These are phyloP conservation scores for Aspergillus eucalypticola DNA, from an alignment of 2,329 filamentous ascomycete genomes.

Conservation along the genomic window DNA sequence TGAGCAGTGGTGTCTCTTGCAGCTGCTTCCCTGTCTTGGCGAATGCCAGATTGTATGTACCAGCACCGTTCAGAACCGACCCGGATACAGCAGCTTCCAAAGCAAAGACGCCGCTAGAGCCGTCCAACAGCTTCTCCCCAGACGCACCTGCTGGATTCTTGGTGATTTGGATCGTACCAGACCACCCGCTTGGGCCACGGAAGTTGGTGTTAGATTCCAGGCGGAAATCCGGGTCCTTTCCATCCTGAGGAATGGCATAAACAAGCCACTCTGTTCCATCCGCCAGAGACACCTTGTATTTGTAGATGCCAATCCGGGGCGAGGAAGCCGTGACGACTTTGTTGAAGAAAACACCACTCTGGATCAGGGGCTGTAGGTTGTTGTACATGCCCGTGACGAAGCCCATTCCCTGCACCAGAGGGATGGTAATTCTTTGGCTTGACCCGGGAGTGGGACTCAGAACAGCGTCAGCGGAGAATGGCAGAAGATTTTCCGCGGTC, in stretches of 20 bases:
- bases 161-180: slow-evolving; percentile 77
- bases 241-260: slow-evolving; percentile 66
- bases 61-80: slow-evolving; percentile 55
- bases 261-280: slow-evolving; percentile 77
- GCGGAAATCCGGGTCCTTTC: slow-evolving; percentile 65
- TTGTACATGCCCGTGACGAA: slow-evolving; percentile 79
- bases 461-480: slow-evolving; percentile 67
- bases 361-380: slow-evolving; percentile 69
- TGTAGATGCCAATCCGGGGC: slow-evolving; percentile 66
- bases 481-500: slow-evolving; percentile 54
- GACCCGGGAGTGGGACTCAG: slow-evolving; percentile 58
- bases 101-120: slow-evolving; percentile 73
- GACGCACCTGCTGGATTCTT: slow-evolving; percentile 65
- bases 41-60: slow-evolving; percentile 74
- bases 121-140: slow-evolving; percentile 71
- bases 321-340: slow-evolving; percentile 58
- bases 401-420: slow-evolving; percentile 84
- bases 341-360: slow-evolving; percentile 73
- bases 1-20: slow-evolving; percentile 63
- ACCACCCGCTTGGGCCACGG: slow-evolving; percentile 66
- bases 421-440: slow-evolving; percentile 68
- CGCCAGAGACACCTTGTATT: slow-evolving; percentile 72
- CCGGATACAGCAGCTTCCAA: slow-evolving; percentile 66
- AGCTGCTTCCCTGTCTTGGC: slow-evolving; percentile 65
- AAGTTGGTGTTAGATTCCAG: slow-evolving; percentile 67